These are phyloP conservation scores for Lipomyces mesembrius DNA, from an alignment of 805 yeast genomes.

Conservation along the genomic window DNA sequence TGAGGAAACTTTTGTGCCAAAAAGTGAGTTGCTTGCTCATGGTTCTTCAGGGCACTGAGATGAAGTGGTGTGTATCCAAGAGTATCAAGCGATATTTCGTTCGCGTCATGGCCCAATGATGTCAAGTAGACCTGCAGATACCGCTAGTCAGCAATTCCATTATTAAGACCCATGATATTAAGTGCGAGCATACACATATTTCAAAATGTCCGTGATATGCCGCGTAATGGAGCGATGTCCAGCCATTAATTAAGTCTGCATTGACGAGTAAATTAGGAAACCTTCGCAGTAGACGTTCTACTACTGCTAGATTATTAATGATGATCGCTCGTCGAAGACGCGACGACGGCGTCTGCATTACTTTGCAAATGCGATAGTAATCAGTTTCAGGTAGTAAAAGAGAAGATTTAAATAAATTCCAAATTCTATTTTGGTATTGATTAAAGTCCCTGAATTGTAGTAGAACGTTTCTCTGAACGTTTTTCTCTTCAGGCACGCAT, in stretches of 20 bases:
- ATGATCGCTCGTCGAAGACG: slow-evolving; percentile 72
- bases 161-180: slow-evolving; percentile 39
- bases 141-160: not conserved
- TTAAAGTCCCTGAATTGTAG: too few species aligned
- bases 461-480: not conserved
- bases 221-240: slow-evolving; percentile 84
- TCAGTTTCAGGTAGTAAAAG: not conserved
- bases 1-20: slow-evolving; percentile 67
- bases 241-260: slow-evolving; percentile 66
- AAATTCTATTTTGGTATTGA: too few species aligned
- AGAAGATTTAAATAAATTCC: too few species aligned
- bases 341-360: slow-evolving; percentile 63
- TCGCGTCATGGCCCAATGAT: slow-evolving; percentile 59
- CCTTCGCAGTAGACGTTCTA: slow-evolving; percentile 64
- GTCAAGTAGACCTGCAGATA: slow-evolving; percentile 48
- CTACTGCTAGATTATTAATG: slow-evolving; percentile 65
- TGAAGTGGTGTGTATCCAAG: slow-evolving; percentile 70
- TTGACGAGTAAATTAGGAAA: slow-evolving; percentile 73
- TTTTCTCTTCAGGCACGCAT: not conserved
- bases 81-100: slow-evolving; percentile 58
- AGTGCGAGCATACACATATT: slow-evolving; percentile 53
- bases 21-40: slow-evolving; percentile 73
- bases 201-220: slow-evolving; percentile 72
- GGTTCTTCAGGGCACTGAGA: slow-evolving; percentile 64
- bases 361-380: not conserved